Base-by-base conservation (phyloP, 2,329 filamentous ascomycete species). In the Aureobasidium sp. region DNA sequence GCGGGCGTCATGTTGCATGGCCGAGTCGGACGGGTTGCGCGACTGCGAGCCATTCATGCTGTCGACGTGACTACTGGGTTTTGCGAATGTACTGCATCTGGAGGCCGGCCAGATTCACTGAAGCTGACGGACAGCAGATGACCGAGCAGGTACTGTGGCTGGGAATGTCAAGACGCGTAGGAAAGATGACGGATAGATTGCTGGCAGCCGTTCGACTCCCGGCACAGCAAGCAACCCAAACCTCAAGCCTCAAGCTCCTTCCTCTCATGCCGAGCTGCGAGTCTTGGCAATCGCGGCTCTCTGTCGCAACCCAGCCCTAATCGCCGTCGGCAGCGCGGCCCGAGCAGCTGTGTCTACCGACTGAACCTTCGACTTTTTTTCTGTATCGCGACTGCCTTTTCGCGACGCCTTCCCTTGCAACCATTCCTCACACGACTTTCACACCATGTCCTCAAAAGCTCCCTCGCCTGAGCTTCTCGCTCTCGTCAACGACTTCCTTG, bases 401-500 rank as follows among this genome's bases (percentile, higher is more conserved):
- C 22, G 51, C 37, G 51, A 36, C 37, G 51, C 37, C 37, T 20
- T 55, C 49, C 34, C 14, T 29, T 25, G 17, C 17, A 36, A 11
- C 31, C n/a, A 20, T 5, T 55, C 3, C 11, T n/a, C 6, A 29
- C 15, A n/a, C 36, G 14, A 55, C 31, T 14, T 12, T 20, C 27
- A 55, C 25, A 61, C 12, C 47, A 58, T 63, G 53, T 63, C 61
- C n/a, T 12, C 61, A 22, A 12, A 45, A 31, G 17, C 51, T n/a
- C 61, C 49, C 7, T 39, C 60, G 22, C 48, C 60, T 17, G 60
- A 62, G 49, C 52, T 66, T 3, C 60, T 66, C 6, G 62, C 56
- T 55, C 57, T 66, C 12, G 62, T 63, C 22, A 62, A 56, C 31
- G 56, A 69, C 52, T 71, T 72, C 63, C 64, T 74, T 51, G 64